Conservation (phyloP, 805 yeast species). For the Yarrowia porcina region DNA sequence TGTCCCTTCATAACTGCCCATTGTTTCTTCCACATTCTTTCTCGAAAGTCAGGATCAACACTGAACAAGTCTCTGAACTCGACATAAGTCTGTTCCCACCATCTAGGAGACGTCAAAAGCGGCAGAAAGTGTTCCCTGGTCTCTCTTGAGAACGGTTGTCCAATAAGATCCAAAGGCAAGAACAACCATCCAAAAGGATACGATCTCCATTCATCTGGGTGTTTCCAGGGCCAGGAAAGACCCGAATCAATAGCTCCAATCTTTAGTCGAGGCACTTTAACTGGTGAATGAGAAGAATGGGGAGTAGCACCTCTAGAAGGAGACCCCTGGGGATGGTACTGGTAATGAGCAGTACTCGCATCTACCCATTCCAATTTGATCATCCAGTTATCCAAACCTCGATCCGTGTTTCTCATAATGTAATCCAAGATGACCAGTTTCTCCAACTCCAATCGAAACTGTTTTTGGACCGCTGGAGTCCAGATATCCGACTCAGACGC, state of each 20-base stretch:
- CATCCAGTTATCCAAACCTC: conserved; percentile 81
- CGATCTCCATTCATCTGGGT: conserved; percentile 77
- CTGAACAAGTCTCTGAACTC: conserved; percentile 50
- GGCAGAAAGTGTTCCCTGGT: conserved; percentile 58
- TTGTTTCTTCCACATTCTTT: conserved; percentile 64
- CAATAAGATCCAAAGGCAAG: conserved; percentile 59
- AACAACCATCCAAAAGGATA: conserved; percentile 79
- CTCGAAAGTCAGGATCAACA: conserved; percentile 59
- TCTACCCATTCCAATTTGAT: conserved; percentile 49
- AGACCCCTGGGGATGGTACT: conserved; percentile 19
- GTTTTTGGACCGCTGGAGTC: conserved; percentile 48
- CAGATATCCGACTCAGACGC: conserved; percentile 41
- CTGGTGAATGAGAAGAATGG: background rate
- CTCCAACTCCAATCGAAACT: conserved; percentile 61
- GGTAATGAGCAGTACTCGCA: background rate
- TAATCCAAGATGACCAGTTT: conserved; percentile 69
- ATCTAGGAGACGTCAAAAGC: conserved; percentile 53
- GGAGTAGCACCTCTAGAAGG: conserved; percentile 26
- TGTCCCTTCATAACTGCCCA: conserved; percentile 73
- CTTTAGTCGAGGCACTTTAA: conserved; percentile 43
- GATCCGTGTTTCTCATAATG: conserved; percentile 69
- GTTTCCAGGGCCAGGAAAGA: conserved; percentile 74
- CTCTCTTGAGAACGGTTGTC: conserved; percentile 58
- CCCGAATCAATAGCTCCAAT: conserved; percentile 78
- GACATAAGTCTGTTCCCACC: conserved; percentile 66